Evolutionary conservation across 2,329 filamentous ascomycete genomes (phyloP), one percentile per base, ranked within the genome.

Genomic region (Colletotrichum higginsianum): DNA sequence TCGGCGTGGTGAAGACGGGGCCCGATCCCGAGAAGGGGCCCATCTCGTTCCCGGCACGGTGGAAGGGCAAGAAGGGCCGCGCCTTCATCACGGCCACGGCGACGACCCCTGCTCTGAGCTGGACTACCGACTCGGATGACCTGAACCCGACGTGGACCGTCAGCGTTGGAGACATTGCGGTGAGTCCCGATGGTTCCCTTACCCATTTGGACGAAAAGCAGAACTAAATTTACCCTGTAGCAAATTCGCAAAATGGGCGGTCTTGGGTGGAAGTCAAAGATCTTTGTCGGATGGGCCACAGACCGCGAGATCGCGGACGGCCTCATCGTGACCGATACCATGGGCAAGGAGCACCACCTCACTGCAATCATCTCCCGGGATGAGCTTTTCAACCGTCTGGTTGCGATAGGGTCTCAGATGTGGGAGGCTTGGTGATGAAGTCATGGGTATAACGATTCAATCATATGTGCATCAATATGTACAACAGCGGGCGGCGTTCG

Each of bases 211-310:
- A 4, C 40, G 0, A 7, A 4, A 13, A 13, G 2, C 0, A 21
- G 4, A 21, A 53, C 42, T 67, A 8, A 8, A 61, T 2, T 2
- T 23, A 2, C 12, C 4, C 1, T 13, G 2, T 15, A 73, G 1
- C 93, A 95, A 79, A 78, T 97, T 64, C 92, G 91, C 79, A 97
- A 97, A 82, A 84, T 95, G 2, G 94, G 94, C 5, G 94, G 94
- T 0, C 85, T 95, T 46, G 93, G 94, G 0, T 97, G 94, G 94
- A 97, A 96, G 82, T 90, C 91, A 1, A 96, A 94, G 83, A 82
- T 96, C 61, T 87, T 96, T 2, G 92, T 96, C 0, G 93, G 94
- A 0, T 94, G 94, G 93, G 91, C 92, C 0, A 87, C 94, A 76
- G 88, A 90, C 0, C 86, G 90, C 58, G 91, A 95, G 79, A 89